Conservation (phyloP, 352 stramenopile genomes). For the Pythium phragmiticola region DNA sequence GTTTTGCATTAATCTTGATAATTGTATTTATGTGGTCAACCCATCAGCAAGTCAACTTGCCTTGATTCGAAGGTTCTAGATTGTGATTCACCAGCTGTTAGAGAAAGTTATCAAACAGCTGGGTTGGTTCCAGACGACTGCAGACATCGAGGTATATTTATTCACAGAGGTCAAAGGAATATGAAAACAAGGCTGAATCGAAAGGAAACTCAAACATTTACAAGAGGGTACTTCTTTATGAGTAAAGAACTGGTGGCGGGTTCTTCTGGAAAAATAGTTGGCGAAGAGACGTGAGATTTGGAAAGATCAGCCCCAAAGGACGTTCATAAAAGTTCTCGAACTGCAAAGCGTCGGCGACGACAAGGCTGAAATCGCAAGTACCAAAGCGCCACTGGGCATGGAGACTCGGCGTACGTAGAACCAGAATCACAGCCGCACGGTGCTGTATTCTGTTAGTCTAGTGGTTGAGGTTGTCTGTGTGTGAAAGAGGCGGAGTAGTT, state of each 20-base stretch:
- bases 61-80: conserved; percentile 71
- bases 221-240: not conserved
- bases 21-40: not conserved
- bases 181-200: not conserved
- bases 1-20: not conserved
- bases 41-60: conserved; percentile 23
- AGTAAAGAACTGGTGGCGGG: not conserved
- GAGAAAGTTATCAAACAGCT: conserved; percentile 3
- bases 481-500: too few species aligned
- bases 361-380: not conserved
- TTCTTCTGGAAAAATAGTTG: conserved; percentile 1
- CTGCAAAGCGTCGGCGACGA: not conserved
- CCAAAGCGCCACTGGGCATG: not conserved
- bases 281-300: not conserved
- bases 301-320: not conserved
- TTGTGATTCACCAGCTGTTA: conserved; percentile 30
- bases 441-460: too few species aligned
- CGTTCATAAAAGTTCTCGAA: not conserved
- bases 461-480: too few species aligned
- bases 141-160: not conserved
- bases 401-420: too few species aligned
- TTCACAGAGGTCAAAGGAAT: not conserved
- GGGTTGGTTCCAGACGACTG: not conserved
- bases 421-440: too few species aligned
- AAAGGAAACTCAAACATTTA: not conserved